Percentiles rank a stretch among this genome's conserved stretches.
phyloP scores from a whole-genome alignment of 352 stramenopile genomes.

The Pythium monospermum region DNA sequence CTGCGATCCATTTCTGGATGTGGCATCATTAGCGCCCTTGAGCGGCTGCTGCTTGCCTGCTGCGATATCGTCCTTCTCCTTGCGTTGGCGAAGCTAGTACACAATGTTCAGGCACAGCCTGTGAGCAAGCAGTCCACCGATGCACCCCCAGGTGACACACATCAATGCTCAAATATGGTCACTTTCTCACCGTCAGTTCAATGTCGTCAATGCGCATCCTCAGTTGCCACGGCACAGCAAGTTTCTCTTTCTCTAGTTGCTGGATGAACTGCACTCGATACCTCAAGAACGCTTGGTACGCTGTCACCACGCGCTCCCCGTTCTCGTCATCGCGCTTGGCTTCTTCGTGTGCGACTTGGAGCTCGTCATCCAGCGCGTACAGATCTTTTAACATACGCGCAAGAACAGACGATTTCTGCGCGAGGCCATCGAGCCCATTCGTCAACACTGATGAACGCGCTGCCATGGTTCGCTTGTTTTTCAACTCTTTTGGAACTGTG shows the following conservation, averaged over 20 bases:
- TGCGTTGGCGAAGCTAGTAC: slow-evolving; percentile 16
- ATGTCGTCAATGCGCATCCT: slow-evolving; percentile 73
- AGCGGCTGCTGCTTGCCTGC: background rate
- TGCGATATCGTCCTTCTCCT: slow-evolving; percentile 7
- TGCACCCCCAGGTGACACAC: background rate
- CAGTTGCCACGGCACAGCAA: slow-evolving; percentile 33
- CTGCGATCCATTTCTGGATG: too few species aligned
- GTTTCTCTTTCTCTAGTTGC: slow-evolving; percentile 20
- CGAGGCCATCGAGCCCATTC: slow-evolving; percentile 6
- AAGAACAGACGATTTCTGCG: slow-evolving; percentile 3
- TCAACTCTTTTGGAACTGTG: background rate
- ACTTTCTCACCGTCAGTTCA: slow-evolving; percentile 57
- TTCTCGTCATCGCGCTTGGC: slow-evolving; percentile 29
- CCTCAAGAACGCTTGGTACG: slow-evolving; percentile 28
- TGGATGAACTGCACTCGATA: slow-evolving; percentile 22
- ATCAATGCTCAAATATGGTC: background rate
- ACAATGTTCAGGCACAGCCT: too few species aligned
- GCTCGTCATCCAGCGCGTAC: slow-evolving; percentile 22
- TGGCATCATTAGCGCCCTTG: background rate
- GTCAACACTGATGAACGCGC: slow-evolving; percentile 3
- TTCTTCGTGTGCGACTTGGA: slow-evolving; percentile 25
- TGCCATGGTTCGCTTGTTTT: background rate
- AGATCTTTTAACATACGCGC: slow-evolving; percentile 15
- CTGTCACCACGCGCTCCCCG: slow-evolving; percentile 25
- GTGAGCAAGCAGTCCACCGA: too few species aligned